Evolutionary conservation across 768 basidiomycete genomes (phyloP), one percentile per base, ranked within the genome.

Genomic region (Tulasnella sp.): DNA sequence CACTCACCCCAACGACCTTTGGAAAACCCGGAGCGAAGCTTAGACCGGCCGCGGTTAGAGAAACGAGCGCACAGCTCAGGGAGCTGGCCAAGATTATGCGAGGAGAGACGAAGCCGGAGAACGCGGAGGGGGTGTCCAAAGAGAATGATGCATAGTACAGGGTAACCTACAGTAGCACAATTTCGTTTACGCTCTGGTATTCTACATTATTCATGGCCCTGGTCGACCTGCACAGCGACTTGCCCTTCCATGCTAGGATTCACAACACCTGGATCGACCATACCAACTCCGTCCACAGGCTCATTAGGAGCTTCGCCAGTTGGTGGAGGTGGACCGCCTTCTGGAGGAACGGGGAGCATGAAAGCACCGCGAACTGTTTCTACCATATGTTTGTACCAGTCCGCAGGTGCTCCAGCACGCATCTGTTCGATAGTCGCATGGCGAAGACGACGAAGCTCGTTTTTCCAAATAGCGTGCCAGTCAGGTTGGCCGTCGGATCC

Each of bases 341-440:
- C 40, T 42, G 70, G 67, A 42, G 71, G 38, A 8, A 54, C 49
- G 4, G 73, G 49, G 54, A 58, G 45, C 73, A 74, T 74, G 29
- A 76, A 76, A 40, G 91, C 91, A 64, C 86, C 86, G 74, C 93
- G 86, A 58, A 94, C 89, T n/a, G 91, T 89, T 80, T 92, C 86
- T 11, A 93, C 81, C 92, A 94, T 94, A 88, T 92, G 90, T 78
- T 91, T 85, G 80, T 90, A 95, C 93, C 93, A 95, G 78, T 94
- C 93, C 67, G 89, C 89, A 71, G 92, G 92, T 2, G 87, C 90
- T 38, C 91, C 91, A 25, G 89, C 88, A 83, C 93, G 93, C 81
- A 94, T 92, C 81, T 94, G 93, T 79, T 94, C 91, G 11, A 83
- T 86, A 0, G 93, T 91, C n/a, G 93, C 84, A 78, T 91, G 89